Evolutionary conservation across 352 stramenopile genomes (phyloP).

Genomic region (Phytopythium litorale): DNA sequence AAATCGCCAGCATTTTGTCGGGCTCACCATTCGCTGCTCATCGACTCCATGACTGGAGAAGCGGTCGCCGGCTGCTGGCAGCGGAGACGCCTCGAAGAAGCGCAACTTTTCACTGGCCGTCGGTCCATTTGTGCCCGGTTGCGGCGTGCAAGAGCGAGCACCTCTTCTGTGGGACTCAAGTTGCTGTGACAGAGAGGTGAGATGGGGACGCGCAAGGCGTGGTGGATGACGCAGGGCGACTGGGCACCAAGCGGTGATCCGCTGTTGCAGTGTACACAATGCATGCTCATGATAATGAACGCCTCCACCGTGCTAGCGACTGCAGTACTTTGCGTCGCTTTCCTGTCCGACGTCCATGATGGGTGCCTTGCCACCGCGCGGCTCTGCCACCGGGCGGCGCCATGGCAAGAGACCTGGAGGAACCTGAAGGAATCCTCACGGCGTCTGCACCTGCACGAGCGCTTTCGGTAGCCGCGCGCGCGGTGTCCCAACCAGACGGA

Average conservation of each 20-base stretch:
- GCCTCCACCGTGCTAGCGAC: too few species aligned
- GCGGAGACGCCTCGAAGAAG: too few species aligned
- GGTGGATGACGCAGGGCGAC: background rate
- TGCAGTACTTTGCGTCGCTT: too few species aligned
- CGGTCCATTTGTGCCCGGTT: background rate
- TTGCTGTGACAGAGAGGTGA: background rate
- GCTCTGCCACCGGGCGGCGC: too few species aligned
- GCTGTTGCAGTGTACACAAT: background rate
- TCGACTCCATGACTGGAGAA: too few species aligned
- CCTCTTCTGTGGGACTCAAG: background rate
- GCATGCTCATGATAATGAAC: background rate
- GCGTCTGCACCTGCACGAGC: background rate
- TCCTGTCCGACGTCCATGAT: too few species aligned
- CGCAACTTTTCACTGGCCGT: background rate
- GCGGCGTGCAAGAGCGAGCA: too few species aligned
- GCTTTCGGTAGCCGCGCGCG: background rate
- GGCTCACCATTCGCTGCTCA: too few species aligned
- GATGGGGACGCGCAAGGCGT: background rate
- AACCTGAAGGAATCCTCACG: background rate
- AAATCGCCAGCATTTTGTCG: too few species aligned
- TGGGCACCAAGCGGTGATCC: background rate
- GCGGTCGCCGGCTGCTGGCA: too few species aligned
- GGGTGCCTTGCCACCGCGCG: too few species aligned
- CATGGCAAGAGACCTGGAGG: too few species aligned
- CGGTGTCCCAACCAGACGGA: background rate